Conservation (phyloP, 352 stramenopile genomes). For the Phytophthora aleatoria region DNA sequence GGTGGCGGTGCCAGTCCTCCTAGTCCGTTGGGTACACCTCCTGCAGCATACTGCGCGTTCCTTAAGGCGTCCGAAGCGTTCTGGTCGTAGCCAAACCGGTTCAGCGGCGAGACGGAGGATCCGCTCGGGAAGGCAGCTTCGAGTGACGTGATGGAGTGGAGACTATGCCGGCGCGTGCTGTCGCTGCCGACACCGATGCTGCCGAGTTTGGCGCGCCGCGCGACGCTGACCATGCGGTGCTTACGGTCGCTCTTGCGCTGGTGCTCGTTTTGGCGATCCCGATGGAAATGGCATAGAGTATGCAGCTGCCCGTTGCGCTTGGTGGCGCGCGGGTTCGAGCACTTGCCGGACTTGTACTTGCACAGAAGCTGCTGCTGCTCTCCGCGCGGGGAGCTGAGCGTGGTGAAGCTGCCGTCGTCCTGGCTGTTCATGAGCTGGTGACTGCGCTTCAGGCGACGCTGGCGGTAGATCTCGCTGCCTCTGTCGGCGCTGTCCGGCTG, state of each 20-base stretch:
- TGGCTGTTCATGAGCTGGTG: slow-evolving; percentile 40
- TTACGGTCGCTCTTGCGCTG: slow-evolving; percentile 90
- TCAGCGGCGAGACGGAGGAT: slow-evolving; percentile 35
- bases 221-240: slow-evolving; percentile 81
- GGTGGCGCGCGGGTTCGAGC: slow-evolving; percentile 76
- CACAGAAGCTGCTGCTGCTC: slow-evolving; percentile 61
- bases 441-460: slow-evolving; percentile 38
- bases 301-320: slow-evolving; percentile 88
- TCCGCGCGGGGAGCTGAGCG: slow-evolving; percentile 44
- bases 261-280: slow-evolving; percentile 83
- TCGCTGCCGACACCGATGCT: slow-evolving; percentile 57
- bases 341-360: slow-evolving; percentile 90
- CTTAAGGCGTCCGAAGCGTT: slow-evolving; percentile 42
- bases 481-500: slow-evolving; percentile 32
- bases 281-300: slow-evolving; percentile 87
- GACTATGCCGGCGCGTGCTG: slow-evolving; percentile 38
- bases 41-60: slow-evolving; percentile 34
- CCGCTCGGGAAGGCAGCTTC: slow-evolving; percentile 42
- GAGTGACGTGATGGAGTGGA: slow-evolving; percentile 51
- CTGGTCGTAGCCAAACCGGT: slow-evolving; percentile 38
- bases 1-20: slow-evolving; percentile 16
- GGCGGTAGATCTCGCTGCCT: slow-evolving; percentile 40
- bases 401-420: slow-evolving; percentile 37
- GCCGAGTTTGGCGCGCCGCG: slow-evolving; percentile 71
- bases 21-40: slow-evolving; percentile 16